Base-by-base conservation (phyloP, 2,329 filamentous ascomycete genomes). In the Corynespora cassiicola region DNA sequence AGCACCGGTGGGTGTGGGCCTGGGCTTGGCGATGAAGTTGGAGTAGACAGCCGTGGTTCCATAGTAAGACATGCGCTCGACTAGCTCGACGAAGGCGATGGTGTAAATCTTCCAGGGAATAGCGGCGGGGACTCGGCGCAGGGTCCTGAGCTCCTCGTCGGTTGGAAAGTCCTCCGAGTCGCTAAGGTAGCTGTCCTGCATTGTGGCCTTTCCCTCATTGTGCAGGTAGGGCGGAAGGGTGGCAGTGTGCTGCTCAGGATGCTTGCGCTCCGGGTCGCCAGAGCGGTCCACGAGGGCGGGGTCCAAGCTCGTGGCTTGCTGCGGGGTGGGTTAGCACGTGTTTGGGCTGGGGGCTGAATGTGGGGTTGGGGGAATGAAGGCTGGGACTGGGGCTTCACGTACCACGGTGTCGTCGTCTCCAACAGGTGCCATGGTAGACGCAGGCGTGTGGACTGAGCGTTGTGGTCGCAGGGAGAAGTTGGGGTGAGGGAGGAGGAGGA, bases 61-160 rank as follows among this genome's bases (percentile, higher is more conserved):
- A 33, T 69, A 69, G 57, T 67, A 69, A 24, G 62, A 65, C 53
- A 69, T 61, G 35, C 66, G 66, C 61, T 69, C 66, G 14, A 61
- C 54, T 12, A 68, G 50, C 38, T 69, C 66, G 38, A 69, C 61
- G 32, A 68, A 68, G 22, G 63, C 65, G 31, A 69, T 66, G 19
- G 55, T 59, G 39, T 45, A 58, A 7, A 50, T 55, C 39, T 54
- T 64, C 58, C 59, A 62, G 9, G 66, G 62, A 21, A 69, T 68
- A 14, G 42, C 34, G 17, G 56, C 63, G 20, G 63, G 54, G 7
- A 70, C 58, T 26, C 65, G 65, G 9, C 50, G 53, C n/a, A 70
- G 62, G 6, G 65, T 68, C 3, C 17, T 20, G 8, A 69, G 46
- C 35, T 70, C 65, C 36, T 65, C 66, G 1, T 58, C 58, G 22